Conservation (phyloP, 2,329 filamentous ascomycete species). For the Colletotrichum incanum region DNA sequence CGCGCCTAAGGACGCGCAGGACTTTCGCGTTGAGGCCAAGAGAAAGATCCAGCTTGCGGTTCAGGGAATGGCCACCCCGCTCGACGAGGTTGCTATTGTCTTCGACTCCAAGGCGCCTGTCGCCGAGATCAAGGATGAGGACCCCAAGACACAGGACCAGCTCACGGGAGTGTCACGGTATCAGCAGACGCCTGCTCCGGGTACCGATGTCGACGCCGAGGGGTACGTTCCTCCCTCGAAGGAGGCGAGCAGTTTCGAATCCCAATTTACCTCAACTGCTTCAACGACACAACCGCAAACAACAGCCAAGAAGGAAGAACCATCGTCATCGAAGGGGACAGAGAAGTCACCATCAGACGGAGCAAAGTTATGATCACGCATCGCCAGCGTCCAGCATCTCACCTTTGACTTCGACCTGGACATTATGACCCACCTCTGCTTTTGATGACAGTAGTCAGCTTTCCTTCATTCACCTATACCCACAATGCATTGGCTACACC, state of each 20-base stretch:
- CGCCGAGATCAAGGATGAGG: constrained; percentile 21
- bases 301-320: constrained; percentile 3
- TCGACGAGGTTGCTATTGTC: constrained; percentile 35
- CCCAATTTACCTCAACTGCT: neutral
- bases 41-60: constrained; percentile 38
- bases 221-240: neutral
- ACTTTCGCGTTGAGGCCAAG: constrained; percentile 39
- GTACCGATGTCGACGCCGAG: neutral
- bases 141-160: neutral
- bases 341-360: constrained; percentile 8
- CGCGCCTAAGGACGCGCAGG: constrained; percentile 24
- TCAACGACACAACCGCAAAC: neutral
- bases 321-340: neutral
- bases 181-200: neutral
- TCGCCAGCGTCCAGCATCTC: neutral
- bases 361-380: constrained; percentile 20
- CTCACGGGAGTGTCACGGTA: constrained; percentile 19
- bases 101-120: constrained; percentile 32
- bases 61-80: constrained; percentile 29
- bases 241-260: neutral
- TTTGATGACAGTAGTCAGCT: constrained; percentile 20
- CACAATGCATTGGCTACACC: constrained; percentile 11
- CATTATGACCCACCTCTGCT: neutral
- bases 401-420: neutral
- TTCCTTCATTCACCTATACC: constrained; percentile 31